Evolutionary conservation across 2,329 filamentous ascomycete genomes (phyloP), one percentile per base, ranked within the genome.

Genomic region (Trichophaea hybrida): DNA sequence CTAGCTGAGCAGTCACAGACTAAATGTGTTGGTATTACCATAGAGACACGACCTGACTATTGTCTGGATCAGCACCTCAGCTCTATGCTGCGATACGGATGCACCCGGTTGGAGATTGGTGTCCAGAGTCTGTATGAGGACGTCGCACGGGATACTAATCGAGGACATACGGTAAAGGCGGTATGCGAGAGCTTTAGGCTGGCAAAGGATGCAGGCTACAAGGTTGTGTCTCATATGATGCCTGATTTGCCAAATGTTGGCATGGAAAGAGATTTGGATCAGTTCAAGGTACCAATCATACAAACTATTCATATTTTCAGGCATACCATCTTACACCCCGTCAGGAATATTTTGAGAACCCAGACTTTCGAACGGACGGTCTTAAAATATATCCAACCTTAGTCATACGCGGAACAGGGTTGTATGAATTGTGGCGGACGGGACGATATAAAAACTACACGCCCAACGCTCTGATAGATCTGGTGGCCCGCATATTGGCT

Each of bases 191-290:
- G 93, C 0, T 98, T 98, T 71, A 94, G 87, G 67, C 78, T 96
- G n/a, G 83, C 93, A 64, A 98, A 98, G 73, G 94, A 98, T 72
- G 89, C 94, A 5, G 93, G 93, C 0, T 98, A 95, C 79, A 98
- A 98, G 73, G 93, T 98, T 0, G 93, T 98, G 64, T 94, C 88
- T 66, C 93, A 98, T 74, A 98, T 98, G 93, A 98, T 98, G 93
- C 93, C 93, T 1, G 93, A 98, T 71, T 75, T 98, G 52, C 93
- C 93, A 2, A 98, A 98, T 69, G 93, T 98, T 1, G 93, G 93
- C 59, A 95, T 97, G 86, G 94, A 98, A 74, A 85, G 93, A 68
- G 93, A 98, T 71, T 77, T 98, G 48, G 90, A 94, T 70, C 93
- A 98, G 68, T 98, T 98, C 73, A 81, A 88, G 55, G 62, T 64